phyloP scores from a whole-genome alignment of 257 asterid genomes.

The Echites panduratus region DNA sequence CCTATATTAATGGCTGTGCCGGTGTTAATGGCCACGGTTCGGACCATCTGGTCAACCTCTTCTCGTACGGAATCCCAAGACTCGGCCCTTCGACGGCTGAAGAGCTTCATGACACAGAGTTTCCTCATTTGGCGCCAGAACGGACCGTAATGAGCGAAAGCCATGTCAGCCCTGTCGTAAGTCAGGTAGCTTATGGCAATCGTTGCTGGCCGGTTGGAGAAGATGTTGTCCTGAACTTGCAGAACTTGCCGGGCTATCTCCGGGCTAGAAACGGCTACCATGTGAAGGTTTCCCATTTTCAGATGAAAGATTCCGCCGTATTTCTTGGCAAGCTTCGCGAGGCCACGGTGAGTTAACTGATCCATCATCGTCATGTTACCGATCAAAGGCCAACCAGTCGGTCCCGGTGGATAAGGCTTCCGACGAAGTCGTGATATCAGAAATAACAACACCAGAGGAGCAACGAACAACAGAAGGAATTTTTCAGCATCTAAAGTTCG shows the following conservation, averaged over 20 bases:
- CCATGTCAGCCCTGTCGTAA: constrained; percentile 91
- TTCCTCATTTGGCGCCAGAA: constrained; percentile 97
- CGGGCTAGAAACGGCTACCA: constrained; percentile 70
- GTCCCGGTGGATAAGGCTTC: constrained; percentile 77
- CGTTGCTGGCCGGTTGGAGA: constrained; percentile 84
- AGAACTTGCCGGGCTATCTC: constrained; percentile 71
- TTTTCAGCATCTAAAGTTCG: constrained; percentile 19
- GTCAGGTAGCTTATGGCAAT: constrained; percentile 67
- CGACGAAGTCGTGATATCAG: constrained; percentile 30
- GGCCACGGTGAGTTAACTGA: constrained; percentile 71
- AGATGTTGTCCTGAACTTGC: constrained; percentile 74
- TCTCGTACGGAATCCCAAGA: constrained; percentile 93
- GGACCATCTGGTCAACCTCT: constrained; percentile 57
- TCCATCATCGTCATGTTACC: constrained; percentile 69
- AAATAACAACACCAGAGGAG: constrained; percentile 23
- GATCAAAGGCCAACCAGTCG: constrained; percentile 68
- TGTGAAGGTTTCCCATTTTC: constrained; percentile 58
- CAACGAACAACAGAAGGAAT: constrained; percentile 19
- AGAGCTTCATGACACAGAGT: constrained; percentile 78
- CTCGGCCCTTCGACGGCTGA: constrained; percentile 83
- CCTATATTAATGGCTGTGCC: constrained; percentile 60
- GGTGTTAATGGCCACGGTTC: constrained; percentile 25
- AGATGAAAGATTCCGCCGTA: constrained; percentile 84
- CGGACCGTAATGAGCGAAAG: constrained; percentile 88
- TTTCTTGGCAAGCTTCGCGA: constrained; percentile 50